These are phyloP conservation scores for Knoxdaviesia capensis DNA, from an alignment of 2,329 filamentous ascomycete species.

Conservation along the genomic window DNA sequence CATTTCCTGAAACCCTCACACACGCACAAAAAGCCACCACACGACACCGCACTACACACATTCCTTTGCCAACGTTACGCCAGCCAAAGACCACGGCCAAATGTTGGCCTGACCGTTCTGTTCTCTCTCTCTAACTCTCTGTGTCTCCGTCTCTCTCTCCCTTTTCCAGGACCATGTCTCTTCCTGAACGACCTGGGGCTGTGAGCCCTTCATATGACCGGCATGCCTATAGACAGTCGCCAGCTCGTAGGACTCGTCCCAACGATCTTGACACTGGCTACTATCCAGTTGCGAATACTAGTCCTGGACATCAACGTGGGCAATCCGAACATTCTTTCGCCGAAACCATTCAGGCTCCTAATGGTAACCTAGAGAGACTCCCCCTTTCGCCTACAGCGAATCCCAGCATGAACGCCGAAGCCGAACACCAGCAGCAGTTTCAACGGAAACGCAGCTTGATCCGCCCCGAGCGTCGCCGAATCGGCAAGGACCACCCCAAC, in stretches of 20 bases:
- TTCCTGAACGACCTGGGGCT: constrained; percentile 43
- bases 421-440: constrained; percentile 15
- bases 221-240: constrained; percentile 46
- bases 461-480: constrained; percentile 68
- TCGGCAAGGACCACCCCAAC: constrained; percentile 76
- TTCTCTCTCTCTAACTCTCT: no score
- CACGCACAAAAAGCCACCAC: background rate
- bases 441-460: constrained; percentile 72
- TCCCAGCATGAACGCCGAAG: constrained; percentile 6
- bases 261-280: constrained; percentile 52
- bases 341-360: constrained; percentile 34
- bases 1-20: no score
- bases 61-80: background rate
- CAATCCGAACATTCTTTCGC: constrained; percentile 36
- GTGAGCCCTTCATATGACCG: constrained; percentile 36
- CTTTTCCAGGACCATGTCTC: constrained; percentile 32
- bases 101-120: no score
- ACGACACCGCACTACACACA: background rate
- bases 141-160: no score
- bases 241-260: constrained; percentile 42
- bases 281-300: constrained; percentile 17
- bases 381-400: constrained; percentile 30
- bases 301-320: constrained; percentile 30
- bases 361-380: constrained; percentile 32
- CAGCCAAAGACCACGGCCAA: constrained; percentile 1